A percentile compares a stretch with the other conserved stretches of the same genome.
phyloP scores from a whole-genome alignment of 176 grass and related monocot species.

The Poa pratensis region DNA sequence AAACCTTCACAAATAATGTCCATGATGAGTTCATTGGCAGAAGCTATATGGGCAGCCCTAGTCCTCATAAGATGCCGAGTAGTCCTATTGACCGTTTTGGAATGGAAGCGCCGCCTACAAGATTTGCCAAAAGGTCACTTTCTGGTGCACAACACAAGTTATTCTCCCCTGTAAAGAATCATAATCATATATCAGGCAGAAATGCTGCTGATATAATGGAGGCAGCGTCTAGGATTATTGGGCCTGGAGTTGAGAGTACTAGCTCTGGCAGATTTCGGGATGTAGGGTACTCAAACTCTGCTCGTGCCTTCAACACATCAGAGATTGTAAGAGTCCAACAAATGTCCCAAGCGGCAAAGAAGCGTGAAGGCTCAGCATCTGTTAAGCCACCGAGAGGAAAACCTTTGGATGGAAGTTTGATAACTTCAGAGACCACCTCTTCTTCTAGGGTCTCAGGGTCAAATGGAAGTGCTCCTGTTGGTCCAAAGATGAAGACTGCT shows the following conservation, averaged over 20 bases:
- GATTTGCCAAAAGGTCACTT: conserved; percentile 61
- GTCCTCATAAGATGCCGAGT: conserved; percentile 71
- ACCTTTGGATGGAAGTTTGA: conserved; percentile 42
- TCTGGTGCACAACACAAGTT: conserved; percentile 59
- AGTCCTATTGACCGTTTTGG: conserved; percentile 87
- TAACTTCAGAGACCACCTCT: conserved; percentile 34
- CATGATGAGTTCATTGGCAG: conserved; percentile 39
- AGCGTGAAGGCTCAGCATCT: conserved; percentile 31
- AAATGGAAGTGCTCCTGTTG: conserved; percentile 50
- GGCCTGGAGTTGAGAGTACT: conserved; percentile 54
- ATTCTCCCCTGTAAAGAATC: conserved; percentile 62
- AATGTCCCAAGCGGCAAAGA: conserved; percentile 46
- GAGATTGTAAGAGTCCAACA: conserved; percentile 42
- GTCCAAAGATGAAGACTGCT: conserved; percentile 47
- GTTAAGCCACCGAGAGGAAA: conserved; percentile 43
- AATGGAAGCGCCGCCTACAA: conserved; percentile 68
- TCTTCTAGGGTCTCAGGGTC: conserved; percentile 33
- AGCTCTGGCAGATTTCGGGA: conserved; percentile 37
- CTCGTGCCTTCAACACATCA: conserved; percentile 53
- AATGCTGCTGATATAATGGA: conserved; percentile 92
- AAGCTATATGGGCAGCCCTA: conserved; percentile 44
- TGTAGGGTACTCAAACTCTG: conserved; percentile 41
- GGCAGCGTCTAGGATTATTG: conserved; percentile 69
- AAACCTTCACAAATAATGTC: conserved; percentile 34
- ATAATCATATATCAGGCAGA: conserved; percentile 54